Percentiles rank a stretch among this genome's conserved stretches.
phyloP scores from a whole-genome alignment of 768 basidiomycete species.

The Rickenella mellea region DNA sequence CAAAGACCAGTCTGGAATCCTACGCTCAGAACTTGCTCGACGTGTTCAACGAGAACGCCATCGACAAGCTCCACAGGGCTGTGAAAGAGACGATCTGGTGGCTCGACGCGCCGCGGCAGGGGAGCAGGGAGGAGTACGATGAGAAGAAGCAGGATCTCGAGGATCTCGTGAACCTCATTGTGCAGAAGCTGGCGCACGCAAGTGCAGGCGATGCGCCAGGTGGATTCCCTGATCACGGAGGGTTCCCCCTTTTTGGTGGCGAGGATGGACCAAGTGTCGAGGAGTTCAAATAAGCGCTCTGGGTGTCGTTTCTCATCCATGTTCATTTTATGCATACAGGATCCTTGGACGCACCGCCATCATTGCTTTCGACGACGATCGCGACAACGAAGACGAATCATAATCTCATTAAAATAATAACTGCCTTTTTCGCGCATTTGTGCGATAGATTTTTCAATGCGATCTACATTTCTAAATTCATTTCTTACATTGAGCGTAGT shows the following conservation, averaged over 20 bases:
- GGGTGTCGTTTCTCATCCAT: too few relatives aligned
- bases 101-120: constrained; percentile 84
- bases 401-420: too few relatives aligned
- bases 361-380: too few relatives aligned
- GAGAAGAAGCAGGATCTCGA: constrained; percentile 90
- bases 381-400: too few relatives aligned
- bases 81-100: constrained; percentile 79
- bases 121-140: constrained; percentile 89
- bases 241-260: constrained; percentile 32
- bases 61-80: constrained; percentile 68
- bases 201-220: constrained; percentile 40
- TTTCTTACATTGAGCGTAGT: neutral
- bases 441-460: neutral
- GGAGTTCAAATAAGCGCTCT: constrained; percentile 79
- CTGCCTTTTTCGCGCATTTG: neutral
- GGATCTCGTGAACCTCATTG: constrained; percentile 61
- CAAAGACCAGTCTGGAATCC: constrained; percentile 92
- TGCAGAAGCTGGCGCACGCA: constrained; percentile 64
- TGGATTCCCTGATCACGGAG: constrained; percentile 29
- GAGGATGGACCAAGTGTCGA: constrained; percentile 88
- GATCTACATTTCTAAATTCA: neutral
- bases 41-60: constrained; percentile 81
- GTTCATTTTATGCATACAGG: too few relatives aligned
- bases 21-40: constrained; percentile 94
- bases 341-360: too few relatives aligned